These are phyloP conservation scores for Phragmites australis DNA, from an alignment of 176 grass and related monocot species.

Conservation along the genomic window DNA sequence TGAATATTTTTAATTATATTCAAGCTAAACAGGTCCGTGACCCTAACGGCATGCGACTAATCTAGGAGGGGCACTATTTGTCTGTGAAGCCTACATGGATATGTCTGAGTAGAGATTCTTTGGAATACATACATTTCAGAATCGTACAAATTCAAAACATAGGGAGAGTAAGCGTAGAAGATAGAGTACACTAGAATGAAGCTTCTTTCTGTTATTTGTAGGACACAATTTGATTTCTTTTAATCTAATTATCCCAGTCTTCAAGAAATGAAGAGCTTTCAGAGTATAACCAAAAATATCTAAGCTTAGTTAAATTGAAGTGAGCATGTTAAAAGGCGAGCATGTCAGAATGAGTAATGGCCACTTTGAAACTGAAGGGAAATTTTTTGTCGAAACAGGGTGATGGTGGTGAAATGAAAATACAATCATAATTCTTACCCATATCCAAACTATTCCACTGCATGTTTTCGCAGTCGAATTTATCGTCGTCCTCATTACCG, in stretches of 20 bases:
- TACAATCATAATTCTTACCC: conserved; percentile 26
- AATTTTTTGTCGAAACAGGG: background rate
- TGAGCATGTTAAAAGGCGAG: background rate
- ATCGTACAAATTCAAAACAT: background rate
- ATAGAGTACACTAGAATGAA: background rate
- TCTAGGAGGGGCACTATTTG: background rate
- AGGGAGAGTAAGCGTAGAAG: background rate
- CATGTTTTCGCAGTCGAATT: conserved; percentile 53
- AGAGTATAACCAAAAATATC: background rate
- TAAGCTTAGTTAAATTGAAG: background rate
- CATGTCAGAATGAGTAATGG: background rate
- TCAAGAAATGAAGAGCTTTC: background rate
- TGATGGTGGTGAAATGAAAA: background rate
- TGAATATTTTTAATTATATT: conserved; percentile 4
- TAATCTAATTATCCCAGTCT: background rate
- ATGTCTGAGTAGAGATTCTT: background rate
- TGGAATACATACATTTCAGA: background rate
- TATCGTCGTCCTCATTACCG: conserved; percentile 67
- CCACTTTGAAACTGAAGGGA: background rate
- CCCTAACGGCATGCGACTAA: background rate
- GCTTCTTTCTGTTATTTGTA: background rate
- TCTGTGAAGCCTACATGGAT: background rate
- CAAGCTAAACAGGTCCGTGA: conserved; percentile 10
- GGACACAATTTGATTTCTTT: background rate
- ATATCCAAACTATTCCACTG: conserved; percentile 58